A percentile compares a stretch with the other conserved stretches of the same genome.
These are phyloP conservation scores for Stagonosporopsis tanaceti DNA, from an alignment of 2,329 filamentous ascomycete genomes.

Conservation along the genomic window DNA sequence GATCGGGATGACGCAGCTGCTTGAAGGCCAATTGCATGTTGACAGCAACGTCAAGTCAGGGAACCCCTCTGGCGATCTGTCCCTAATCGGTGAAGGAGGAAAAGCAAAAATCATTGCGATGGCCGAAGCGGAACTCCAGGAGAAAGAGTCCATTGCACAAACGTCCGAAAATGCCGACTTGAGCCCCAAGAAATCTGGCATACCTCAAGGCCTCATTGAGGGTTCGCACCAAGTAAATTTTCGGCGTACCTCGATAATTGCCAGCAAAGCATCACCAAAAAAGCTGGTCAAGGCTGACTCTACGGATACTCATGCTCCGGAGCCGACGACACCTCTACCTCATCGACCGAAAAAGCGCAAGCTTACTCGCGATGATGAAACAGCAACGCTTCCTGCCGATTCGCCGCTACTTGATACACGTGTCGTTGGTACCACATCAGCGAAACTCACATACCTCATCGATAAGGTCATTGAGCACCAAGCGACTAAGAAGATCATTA, in stretches of 20 bases:
- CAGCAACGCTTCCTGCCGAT: conserved; percentile 45
- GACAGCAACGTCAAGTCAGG: conserved; percentile 44
- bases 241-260: conserved; percentile 30
- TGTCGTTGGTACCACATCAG: conserved; percentile 81
- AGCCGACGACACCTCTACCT: conserved; percentile 22
- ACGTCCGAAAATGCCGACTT: conserved; percentile 13
- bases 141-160: conserved; percentile 13
- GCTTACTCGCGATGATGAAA: conserved; percentile 42
- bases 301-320: neutral
- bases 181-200: conserved; percentile 43
- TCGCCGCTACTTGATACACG: conserved; percentile 67
- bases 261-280: conserved; percentile 31
- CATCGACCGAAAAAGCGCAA: conserved; percentile 41
- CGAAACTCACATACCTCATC: conserved; percentile 86
- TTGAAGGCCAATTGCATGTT: conserved; percentile 65
- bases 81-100: conserved; percentile 37
- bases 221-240: conserved; percentile 47
- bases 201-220: conserved; percentile 52
- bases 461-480: conserved; percentile 75
- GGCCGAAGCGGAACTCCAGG: conserved; percentile 31
- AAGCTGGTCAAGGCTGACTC: conserved; percentile 22
- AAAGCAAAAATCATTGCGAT: conserved; percentile 37
- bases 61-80: conserved; percentile 38
- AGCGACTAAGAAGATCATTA: conserved; percentile 79
- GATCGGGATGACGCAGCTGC: conserved; percentile 65